These are phyloP conservation scores for Posidonia australis DNA, from an alignment of 106 monocot genomes.

Conservation along the genomic window DNA sequence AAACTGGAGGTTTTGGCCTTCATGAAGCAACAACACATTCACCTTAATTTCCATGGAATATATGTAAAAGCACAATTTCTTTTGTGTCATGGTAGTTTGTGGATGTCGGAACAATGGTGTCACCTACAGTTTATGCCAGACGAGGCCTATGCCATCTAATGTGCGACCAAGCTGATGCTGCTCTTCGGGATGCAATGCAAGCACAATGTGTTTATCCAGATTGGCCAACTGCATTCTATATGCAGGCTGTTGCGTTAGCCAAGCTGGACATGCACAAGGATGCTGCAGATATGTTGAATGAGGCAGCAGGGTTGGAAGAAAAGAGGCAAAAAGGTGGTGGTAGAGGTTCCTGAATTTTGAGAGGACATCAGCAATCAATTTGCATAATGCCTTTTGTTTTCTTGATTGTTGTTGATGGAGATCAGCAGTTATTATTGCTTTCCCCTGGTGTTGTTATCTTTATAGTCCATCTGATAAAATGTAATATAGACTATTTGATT, in stretches of 20 bases:
- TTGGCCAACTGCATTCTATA: slow-evolving; percentile 68
- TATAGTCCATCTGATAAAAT: too few species aligned
- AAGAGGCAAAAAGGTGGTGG: slow-evolving; percentile 33
- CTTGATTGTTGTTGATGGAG: too few species aligned
- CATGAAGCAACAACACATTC: too few species aligned
- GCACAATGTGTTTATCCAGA: slow-evolving; percentile 52
- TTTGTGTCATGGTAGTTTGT: slow-evolving; percentile 30
- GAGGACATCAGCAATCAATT: too few species aligned
- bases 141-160: slow-evolving; percentile 53
- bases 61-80: background rate
- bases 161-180: slow-evolving; percentile 57
- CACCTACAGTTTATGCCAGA: slow-evolving; percentile 55
- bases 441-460: too few species aligned
- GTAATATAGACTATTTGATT: too few species aligned
- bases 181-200: slow-evolving; percentile 67
- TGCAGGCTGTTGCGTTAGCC: slow-evolving; percentile 56
- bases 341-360: slow-evolving; percentile 4
- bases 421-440: too few species aligned
- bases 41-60: too few species aligned
- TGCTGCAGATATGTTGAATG: slow-evolving; percentile 54
- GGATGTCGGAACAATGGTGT: slow-evolving; percentile 55
- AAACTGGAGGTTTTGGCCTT: too few species aligned
- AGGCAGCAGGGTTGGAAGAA: slow-evolving; percentile 46
- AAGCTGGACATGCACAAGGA: slow-evolving; percentile 57
- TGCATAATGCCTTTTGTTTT: too few species aligned